These are phyloP conservation scores for Amanita jacksonii DNA, from an alignment of 768 basidiomycete genomes.

Conservation along the genomic window DNA sequence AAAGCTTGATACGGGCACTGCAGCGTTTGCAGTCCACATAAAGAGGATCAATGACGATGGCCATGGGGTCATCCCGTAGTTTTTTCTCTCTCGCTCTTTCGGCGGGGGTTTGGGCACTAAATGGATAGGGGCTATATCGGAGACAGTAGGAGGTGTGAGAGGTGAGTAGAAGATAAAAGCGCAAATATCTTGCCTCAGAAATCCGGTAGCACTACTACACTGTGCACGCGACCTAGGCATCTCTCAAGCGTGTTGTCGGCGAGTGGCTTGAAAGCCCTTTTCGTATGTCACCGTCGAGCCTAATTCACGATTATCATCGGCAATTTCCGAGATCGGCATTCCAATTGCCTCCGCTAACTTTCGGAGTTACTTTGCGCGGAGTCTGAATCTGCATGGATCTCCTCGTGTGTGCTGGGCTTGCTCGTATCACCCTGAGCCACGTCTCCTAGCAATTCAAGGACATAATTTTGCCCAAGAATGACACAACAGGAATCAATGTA, in stretches of 20 bases:
- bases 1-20: slow-evolving; percentile 50
- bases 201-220: neutral
- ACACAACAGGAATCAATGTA: neutral
- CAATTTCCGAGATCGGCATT: slow-evolving; percentile 8
- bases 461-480: too few relatives aligned
- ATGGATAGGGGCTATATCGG: slow-evolving; percentile 6
- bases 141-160: neutral
- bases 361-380: slow-evolving; percentile 4
- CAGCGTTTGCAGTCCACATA: slow-evolving; percentile 50
- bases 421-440: neutral
- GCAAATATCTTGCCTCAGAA: neutral
- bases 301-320: slow-evolving; percentile 9
- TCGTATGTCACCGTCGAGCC: slow-evolving; percentile 3
- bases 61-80: slow-evolving; percentile 44
- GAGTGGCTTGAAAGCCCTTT: slow-evolving; percentile 9
- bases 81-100: slow-evolving; percentile 41
- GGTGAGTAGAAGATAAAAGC: neutral
- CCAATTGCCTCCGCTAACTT: neutral
- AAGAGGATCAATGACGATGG: slow-evolving; percentile 37
- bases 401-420: neutral
- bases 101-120: slow-evolving; percentile 22
- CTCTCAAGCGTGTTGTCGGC: slow-evolving; percentile 5
- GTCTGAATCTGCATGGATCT: slow-evolving; percentile 5
- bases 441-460: too few relatives aligned
- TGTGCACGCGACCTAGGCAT: slow-evolving; percentile 5